Percentiles rank a stretch among this genome's conserved stretches.
Conservation (phyloP, 495 filamentous ascomycete species). For the Aspergillus sparsus region DNA sequence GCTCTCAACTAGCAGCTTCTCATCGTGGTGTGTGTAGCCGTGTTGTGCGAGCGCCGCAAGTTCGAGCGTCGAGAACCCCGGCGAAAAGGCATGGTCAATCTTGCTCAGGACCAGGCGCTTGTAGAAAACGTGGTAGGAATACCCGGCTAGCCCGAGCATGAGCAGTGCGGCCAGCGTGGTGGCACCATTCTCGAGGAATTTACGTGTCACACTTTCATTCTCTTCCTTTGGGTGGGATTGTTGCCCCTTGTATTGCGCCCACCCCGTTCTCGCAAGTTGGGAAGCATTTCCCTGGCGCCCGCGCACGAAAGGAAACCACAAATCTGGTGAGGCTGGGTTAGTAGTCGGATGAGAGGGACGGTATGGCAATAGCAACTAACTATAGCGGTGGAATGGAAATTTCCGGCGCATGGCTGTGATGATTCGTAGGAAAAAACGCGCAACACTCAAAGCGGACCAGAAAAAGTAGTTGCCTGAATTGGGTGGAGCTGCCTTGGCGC, state of each 20-base stretch:
- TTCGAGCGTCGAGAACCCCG: conserved; percentile 79
- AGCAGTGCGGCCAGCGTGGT: conserved; percentile 43
- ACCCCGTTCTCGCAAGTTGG: too few species aligned
- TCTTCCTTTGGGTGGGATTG: background rate
- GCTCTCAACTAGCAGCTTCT: background rate
- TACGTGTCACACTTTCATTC: conserved; percentile 2
- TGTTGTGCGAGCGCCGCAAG: conserved; percentile 65
- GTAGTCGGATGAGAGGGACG: too few species aligned
- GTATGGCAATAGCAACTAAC: too few species aligned
- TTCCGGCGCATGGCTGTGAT: too few species aligned
- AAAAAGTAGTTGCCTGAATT: too few species aligned
- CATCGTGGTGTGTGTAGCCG: conserved; percentile 11
- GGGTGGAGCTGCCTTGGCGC: too few species aligned
- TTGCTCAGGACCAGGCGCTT: conserved; percentile 54
- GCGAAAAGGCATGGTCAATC: conserved; percentile 77
- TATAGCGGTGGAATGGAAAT: too few species aligned
- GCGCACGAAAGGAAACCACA: too few species aligned
- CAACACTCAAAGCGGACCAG: too few species aligned
- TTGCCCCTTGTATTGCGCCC: background rate
- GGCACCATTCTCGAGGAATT: conserved; percentile 20
- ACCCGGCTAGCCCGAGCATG: conserved; percentile 59
- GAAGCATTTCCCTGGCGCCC: too few species aligned
- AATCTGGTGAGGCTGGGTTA: too few species aligned
- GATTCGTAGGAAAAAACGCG: too few species aligned
- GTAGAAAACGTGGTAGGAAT: conserved; percentile 64